Conservation (phyloP, 257 asterid species). For the Solanum ossicruentum region DNA sequence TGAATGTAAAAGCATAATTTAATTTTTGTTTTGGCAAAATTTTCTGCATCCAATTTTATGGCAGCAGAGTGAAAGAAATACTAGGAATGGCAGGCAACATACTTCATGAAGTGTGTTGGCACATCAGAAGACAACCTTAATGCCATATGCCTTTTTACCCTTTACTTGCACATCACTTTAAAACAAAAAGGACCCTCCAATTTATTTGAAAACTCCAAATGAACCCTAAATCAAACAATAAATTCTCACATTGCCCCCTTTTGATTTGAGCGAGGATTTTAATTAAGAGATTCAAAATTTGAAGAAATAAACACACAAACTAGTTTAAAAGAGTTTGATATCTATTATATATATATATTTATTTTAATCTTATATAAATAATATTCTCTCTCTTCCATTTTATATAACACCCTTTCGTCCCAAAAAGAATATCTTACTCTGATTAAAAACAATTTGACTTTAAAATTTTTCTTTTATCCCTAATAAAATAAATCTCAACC, state of each 20-base stretch:
- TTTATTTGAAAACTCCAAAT: background rate
- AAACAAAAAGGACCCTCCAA: background rate
- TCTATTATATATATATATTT: no score
- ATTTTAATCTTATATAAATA: no score
- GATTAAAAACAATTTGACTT: no score
- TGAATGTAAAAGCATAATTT: background rate
- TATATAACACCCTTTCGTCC: no score
- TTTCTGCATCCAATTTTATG: background rate
- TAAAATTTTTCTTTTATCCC: no score
- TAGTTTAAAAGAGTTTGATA: no score
- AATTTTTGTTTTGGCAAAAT: background rate
- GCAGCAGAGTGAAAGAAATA: background rate
- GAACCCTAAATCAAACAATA: background rate
- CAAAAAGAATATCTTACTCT: no score
- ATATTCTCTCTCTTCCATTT: no score
- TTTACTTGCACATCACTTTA: background rate
- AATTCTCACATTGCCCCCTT: background rate
- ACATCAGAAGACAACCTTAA: background rate
- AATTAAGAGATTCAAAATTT: no score
- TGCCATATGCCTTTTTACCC: background rate
- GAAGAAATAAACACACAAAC: no score
- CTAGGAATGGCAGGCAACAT: background rate
- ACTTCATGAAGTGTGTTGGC: background rate
- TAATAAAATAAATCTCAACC: no score
- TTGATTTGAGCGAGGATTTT: background rate